Base-by-base conservation (phyloP, 345 rosid species). In the Garcia nutans region DNA sequence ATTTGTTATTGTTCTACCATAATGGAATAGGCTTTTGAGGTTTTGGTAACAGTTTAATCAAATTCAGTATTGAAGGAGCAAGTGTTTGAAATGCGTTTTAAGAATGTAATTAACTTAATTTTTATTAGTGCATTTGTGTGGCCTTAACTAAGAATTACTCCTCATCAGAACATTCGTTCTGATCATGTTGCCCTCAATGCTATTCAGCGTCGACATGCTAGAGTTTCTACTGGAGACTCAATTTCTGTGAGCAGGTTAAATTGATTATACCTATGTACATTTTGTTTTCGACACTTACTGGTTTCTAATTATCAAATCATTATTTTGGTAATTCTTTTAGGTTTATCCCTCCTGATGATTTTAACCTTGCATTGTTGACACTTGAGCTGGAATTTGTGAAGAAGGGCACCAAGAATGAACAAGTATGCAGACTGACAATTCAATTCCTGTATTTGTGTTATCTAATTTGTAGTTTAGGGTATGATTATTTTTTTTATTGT, bases 381-480 rank as follows among this genome's bases (percentile, higher is more conserved):
- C 85, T 90, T 12, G 99, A 96, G 79, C 75, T 96, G 81, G 98
- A 96, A 76, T 96, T 96, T 79, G 97, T 93, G 20, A 96, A 96
- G 81, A 93, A 86, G 80, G 98, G 97, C 49, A 87, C 93, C 50
- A 93, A 87, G 85, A 93, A 47, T 82, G 99, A 96, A 83, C 93
- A 91, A 89, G 99, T 88, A 71, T 75, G 73, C 20, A 16, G 6
- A 56, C 47, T 19, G 2, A 11, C 10, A 44, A 2, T 23, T 23
- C 10, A 50, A 69, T 20, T 26, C 44, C 10, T 66, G 8, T 10
- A 70, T 8, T 23, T 8, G 10, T 20, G 23, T 74, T 20, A 16
- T 31, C 10, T n/a, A 70, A 70, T 37, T 31, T 55, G 62, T 10
- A 31, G 28, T 26, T 13, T 28, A 3, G 8, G 24, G 56, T 41